Conservation (phyloP, 2,329 filamentous ascomycete species). For the Colletotrichum sp. region DNA sequence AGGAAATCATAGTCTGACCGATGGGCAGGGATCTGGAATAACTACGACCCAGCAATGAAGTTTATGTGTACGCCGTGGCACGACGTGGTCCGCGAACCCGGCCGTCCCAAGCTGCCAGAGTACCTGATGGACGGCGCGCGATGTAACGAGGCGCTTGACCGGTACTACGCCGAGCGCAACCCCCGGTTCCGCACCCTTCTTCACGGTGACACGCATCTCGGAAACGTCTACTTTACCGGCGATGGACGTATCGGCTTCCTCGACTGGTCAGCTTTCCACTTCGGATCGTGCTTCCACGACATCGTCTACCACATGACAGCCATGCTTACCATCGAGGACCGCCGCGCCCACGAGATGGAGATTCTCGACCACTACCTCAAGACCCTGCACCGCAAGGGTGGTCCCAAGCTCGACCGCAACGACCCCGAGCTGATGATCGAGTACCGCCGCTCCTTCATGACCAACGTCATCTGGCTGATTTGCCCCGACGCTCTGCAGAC, state of each 20-base stretch:
- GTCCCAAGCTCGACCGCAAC: slow-evolving; percentile 35
- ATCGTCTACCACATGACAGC: slow-evolving; percentile 44
- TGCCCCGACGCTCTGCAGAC: slow-evolving; percentile 32
- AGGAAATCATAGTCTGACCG: background rate
- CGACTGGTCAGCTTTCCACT: slow-evolving; percentile 46
- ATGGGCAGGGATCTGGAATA: slow-evolving; percentile 29
- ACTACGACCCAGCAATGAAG: slow-evolving; percentile 40
- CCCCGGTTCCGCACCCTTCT: slow-evolving; percentile 39
- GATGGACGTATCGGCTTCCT: slow-evolving; percentile 40
- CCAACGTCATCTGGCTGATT: slow-evolving; percentile 30
- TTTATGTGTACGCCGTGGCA: slow-evolving; percentile 28
- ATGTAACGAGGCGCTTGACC: slow-evolving; percentile 37
- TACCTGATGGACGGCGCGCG: slow-evolving; percentile 39
- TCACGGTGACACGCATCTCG: slow-evolving; percentile 48
- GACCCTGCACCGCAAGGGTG: slow-evolving; percentile 33
- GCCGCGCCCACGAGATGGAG: slow-evolving; percentile 42
- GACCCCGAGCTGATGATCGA: slow-evolving; percentile 3
- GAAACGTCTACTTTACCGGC: slow-evolving; percentile 45
- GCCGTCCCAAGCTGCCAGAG: slow-evolving; percentile 37
- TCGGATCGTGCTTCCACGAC: slow-evolving; percentile 47
- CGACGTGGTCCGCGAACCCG: slow-evolving; percentile 29
- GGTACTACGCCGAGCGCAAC: slow-evolving; percentile 40
- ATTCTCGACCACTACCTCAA: slow-evolving; percentile 39
- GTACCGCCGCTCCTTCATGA: slow-evolving; percentile 32
- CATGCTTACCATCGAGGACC: slow-evolving; percentile 41